A percentile compares a stretch with the other conserved stretches of the same genome.
These are phyloP conservation scores for Chlamydomonas sp. DNA, from an alignment of 139 green algal species.

Conservation along the genomic window DNA sequence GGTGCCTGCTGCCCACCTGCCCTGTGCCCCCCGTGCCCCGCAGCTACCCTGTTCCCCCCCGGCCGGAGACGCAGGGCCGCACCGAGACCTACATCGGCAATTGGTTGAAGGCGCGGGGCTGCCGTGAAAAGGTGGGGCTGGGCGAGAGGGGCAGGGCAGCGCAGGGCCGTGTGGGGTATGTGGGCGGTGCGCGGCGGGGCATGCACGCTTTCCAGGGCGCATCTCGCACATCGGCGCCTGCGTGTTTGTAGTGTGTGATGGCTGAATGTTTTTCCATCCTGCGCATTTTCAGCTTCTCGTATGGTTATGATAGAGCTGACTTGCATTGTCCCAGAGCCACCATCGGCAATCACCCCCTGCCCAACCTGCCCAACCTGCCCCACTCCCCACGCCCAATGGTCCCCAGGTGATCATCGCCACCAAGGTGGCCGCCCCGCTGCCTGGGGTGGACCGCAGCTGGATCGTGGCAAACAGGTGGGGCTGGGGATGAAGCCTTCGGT, in stretches of 20 bases:
- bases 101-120: constrained; percentile 73
- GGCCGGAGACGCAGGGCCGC: constrained; percentile 46
- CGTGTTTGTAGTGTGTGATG: no score
- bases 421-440: constrained; percentile 74
- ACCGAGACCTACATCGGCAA: constrained; percentile 84
- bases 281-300: no score
- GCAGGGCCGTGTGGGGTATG: background rate
- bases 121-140: constrained; percentile 53
- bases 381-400: background rate
- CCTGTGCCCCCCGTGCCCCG: background rate
- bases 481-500: no score
- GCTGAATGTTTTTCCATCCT: no score
- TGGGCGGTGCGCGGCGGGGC: background rate
- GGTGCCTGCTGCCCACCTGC: background rate
- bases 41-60: constrained; percentile 62
- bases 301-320: no score
- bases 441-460: constrained; percentile 48
- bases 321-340: no score
- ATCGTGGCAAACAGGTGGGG: constrained; percentile 47
- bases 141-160: background rate
- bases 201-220: no score
- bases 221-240: no score
- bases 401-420: constrained; percentile 82
- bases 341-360: background rate
- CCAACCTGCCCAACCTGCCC: background rate